Base-by-base conservation (phyloP, 352 stramenopile genomes). In the Poterioochromonas sp. region DNA sequence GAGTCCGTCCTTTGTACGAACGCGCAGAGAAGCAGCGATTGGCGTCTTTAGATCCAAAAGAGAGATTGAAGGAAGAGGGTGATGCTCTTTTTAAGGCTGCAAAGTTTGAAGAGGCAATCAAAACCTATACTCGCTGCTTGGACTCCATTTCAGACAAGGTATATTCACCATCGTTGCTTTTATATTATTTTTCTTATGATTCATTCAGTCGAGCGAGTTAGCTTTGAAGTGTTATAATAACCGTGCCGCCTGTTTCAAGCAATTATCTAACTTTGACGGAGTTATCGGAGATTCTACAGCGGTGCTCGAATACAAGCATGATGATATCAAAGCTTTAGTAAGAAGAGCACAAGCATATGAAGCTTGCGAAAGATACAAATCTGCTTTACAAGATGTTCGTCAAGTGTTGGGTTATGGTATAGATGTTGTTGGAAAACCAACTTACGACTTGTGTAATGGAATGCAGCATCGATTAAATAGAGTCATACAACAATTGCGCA, bases 41-140 rank as follows among this genome's bases (percentile, higher is more conserved):
- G 22, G 76, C 82, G 26, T 71, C 70, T 22, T 77, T 85, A 44
- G 80, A 76, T 76, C 77, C 43, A 26, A 85, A 81, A 26, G 82
- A 86, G 77, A 71, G 83, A 35, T 80, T 88, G n/a, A 88, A 88
- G 79, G 80, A 86, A 58, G 80, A 87, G 81, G 85, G 84, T 40
- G 86, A 88, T 76, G 81, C 76, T 29, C 71, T 79, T 51, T 88
- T 88, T 68, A 83, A 86, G 60, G 34, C 53, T 63, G 78, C 80
- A 40, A 83, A 85, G n/a, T 86, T 85, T 39, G 73, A 83, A 78
- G 79, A 81, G 44, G 84, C 84, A 43, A 87, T 88, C 60, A 43
- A 44, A 78, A 70, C 78, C 44, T 86, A 86, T 76, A 85, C 77
- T 2, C 43, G 83, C 51, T 84, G 79, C 71, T 64, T 86, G 40